Conservation (phyloP, 495 filamentous ascomycete genomes). For the Xylaria scruposa region DNA sequence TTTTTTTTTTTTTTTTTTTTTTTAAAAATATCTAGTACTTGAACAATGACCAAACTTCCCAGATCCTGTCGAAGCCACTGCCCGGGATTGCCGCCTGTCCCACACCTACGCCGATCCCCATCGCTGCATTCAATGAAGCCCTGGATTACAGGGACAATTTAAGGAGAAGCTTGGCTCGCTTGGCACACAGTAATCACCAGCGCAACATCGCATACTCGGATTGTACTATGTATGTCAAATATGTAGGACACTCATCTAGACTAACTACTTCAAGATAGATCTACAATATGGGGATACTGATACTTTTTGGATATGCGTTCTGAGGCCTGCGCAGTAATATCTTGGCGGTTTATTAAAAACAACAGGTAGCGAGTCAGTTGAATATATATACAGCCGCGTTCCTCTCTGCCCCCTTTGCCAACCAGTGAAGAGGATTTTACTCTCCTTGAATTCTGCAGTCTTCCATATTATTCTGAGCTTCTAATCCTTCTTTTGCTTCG, state of each 20-base stretch:
- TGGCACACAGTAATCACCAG: constrained; percentile 22
- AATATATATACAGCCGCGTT: constrained; percentile 15
- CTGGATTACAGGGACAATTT: neutral
- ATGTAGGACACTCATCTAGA: neutral
- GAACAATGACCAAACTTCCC: neutral
- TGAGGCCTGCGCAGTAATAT: neutral
- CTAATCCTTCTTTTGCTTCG: neutral
- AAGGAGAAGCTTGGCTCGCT: constrained; percentile 18
- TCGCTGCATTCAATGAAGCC: neutral
- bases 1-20: neutral
- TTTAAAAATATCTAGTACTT: neutral
- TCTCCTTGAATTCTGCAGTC: constrained; percentile 13
- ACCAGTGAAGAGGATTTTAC: neutral
- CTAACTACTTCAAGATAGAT: constrained; percentile 3
- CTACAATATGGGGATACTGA: constrained; percentile 17
- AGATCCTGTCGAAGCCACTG: neutral
- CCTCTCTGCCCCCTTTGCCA: neutral
- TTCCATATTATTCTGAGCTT: constrained; percentile 8
- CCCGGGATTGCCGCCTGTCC: constrained; percentile 7
- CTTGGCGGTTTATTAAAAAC: constrained; percentile 7
- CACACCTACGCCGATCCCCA: constrained; percentile 6
- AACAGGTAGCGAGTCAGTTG: neutral
- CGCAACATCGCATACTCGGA: neutral
- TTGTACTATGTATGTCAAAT: constrained; percentile 12
- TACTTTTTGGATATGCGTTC: neutral